Base-by-base conservation (phyloP, 331 rosid species). In the Acacia pycnantha region DNA sequence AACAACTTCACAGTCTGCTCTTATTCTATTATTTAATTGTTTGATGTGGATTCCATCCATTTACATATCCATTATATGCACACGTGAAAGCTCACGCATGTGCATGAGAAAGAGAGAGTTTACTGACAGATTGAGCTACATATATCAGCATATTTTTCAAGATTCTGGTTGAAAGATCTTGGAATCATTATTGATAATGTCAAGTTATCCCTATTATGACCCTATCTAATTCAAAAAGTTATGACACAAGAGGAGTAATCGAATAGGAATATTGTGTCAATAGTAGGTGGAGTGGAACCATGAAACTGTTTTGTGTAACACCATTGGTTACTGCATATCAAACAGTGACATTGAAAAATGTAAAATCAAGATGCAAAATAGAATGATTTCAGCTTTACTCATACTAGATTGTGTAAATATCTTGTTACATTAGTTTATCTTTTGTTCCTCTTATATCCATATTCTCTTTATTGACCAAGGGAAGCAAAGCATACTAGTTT, bases 281-380 rank as follows among this genome's bases (percentile, higher is more conserved):
- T 33, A 22, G 37, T 43, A 21, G 2, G 56, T 18, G 33, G 31
- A 65, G 61, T 43, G 46, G 74, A 22, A 73, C 19, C 29, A 21
- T 33, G 56, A 69, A 76, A 67, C 18, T 76, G 35, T 62, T 62
- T 56, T 64, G 62, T 67, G 40, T 53, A 16, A 13, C 77, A 26
- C 9, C 64, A 46, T 22, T 46, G 27, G 59, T 62, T 61, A 62
- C 37, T 31, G 66, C 82, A 56, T 29, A 58, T 76, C 65, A 56
- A 54, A 71, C 77, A 19, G 67, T 61, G 58, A 47, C 67, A 59
- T 62, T 77, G 31, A 48, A 77, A 66, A 47, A 70, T 44, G 33
- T 59, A 27, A 62, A 62, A 62, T 27, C 41, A 27, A 13, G 37
- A 58, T 22, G 65, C 29, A 58, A 22, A 9, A 15, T 61, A 27